Conservation (phyloP, 140 eudicot species). For the Bidens hawaiensis region DNA sequence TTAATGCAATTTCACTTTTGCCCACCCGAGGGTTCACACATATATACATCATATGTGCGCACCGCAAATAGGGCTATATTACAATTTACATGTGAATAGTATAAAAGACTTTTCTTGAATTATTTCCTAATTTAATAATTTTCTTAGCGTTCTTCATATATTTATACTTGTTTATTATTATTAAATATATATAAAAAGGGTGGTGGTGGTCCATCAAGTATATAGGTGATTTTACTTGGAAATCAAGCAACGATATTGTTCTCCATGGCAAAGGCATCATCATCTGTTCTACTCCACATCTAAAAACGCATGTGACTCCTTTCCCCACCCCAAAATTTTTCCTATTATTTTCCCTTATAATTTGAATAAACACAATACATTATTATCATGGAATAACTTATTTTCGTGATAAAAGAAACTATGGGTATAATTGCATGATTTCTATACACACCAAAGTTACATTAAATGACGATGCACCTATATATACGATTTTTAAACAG, state of each 20-base stretch:
- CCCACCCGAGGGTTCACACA: too few species aligned
- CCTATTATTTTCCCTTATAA: background rate
- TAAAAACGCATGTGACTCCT: background rate
- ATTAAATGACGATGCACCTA: background rate
- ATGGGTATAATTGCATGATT: too few species aligned
- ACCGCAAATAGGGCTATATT: too few species aligned
- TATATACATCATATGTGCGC: too few species aligned
- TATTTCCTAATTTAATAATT: too few species aligned
- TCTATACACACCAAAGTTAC: background rate
- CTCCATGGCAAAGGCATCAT: background rate
- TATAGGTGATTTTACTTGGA: background rate
- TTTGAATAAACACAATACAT: background rate
- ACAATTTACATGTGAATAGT: too few species aligned
- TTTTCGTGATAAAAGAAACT: background rate
- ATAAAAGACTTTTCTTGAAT: too few species aligned
- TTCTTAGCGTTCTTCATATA: background rate
- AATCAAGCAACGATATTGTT: background rate
- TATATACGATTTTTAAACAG: too few species aligned
- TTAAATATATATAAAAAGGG: background rate
- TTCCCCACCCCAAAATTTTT: background rate
- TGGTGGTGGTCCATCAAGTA: background rate
- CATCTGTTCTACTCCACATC: background rate
- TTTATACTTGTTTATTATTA: too few species aligned
- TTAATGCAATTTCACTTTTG: too few species aligned
- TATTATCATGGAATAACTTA: background rate